Evolutionary conservation across 2,329 filamentous ascomycete species (phyloP).

Genomic region (Aspergillus felis): DNA sequence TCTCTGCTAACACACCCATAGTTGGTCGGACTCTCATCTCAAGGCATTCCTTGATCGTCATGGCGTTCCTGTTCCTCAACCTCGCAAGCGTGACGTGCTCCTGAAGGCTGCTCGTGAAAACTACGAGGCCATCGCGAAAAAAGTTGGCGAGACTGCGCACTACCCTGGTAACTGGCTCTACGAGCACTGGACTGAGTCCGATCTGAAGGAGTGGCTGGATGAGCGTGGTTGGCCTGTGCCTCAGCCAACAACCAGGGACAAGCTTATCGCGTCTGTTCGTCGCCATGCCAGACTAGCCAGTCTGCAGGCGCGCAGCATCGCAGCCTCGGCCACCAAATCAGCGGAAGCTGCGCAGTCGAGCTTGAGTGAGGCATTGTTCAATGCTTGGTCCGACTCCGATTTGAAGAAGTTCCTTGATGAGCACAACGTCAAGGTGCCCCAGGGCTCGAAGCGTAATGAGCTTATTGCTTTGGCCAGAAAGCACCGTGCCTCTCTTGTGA

Average conservation of each 20-base stretch:
- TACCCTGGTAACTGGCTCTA: slow-evolving; percentile 98
- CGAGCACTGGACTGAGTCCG: slow-evolving; percentile 83
- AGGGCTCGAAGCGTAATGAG: slow-evolving; percentile 87
- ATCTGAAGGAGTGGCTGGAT: slow-evolving; percentile 91
- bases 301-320: slow-evolving; percentile 60
- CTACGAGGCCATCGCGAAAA: slow-evolving; percentile 75
- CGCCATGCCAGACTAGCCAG: slow-evolving; percentile 82
- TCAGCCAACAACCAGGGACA: slow-evolving; percentile 79
- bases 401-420: slow-evolving; percentile 92
- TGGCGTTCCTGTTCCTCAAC: slow-evolving; percentile 80
- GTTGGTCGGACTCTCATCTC: slow-evolving; percentile 88
- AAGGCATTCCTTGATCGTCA: slow-evolving; percentile 91
- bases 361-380: slow-evolving; percentile 77
- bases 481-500: slow-evolving; percentile 63
- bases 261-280: slow-evolving; percentile 81
- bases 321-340: slow-evolving; percentile 59
- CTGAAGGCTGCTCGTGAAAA: slow-evolving; percentile 73
- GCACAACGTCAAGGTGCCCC: slow-evolving; percentile 83
- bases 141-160: slow-evolving; percentile 68
- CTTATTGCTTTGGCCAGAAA: slow-evolving; percentile 85
- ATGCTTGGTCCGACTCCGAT: slow-evolving; percentile 84
- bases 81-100: slow-evolving; percentile 77
- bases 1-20: slow-evolving; percentile 43
- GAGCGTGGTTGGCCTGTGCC: slow-evolving; percentile 80
- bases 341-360: slow-evolving; percentile 68